Percentiles rank a stretch among this genome's conserved stretches.
Conservation (phyloP, 2,329 filamentous ascomycete genomes). For the Didymella lethalis region DNA sequence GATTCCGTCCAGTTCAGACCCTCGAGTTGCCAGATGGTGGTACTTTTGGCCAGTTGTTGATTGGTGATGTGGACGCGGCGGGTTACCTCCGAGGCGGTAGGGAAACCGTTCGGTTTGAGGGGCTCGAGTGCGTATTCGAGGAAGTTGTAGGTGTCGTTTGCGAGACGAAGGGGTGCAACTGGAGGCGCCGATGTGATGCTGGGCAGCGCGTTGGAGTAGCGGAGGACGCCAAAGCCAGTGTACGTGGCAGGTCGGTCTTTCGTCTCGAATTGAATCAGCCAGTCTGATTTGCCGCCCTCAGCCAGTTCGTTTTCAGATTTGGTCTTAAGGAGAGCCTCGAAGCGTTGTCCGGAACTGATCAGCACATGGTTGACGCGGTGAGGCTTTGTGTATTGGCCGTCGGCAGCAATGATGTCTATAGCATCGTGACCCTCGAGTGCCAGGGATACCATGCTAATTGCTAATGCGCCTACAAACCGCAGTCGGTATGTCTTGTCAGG, state of each 20-base stretch:
- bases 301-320: conserved; percentile 59
- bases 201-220: conserved; percentile 19
- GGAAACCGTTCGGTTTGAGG: conserved; percentile 44
- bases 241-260: conserved; percentile 58
- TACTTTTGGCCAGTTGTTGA: conserved; percentile 28
- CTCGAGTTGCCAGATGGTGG: conserved; percentile 36
- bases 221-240: conserved; percentile 61
- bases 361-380: conserved; percentile 61
- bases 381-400: conserved; percentile 62
- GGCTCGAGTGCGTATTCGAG: conserved; percentile 52
- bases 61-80: conserved; percentile 45
- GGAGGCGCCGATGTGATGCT: conserved; percentile 23
- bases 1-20: conserved; percentile 35
- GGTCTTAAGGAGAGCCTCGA: conserved; percentile 63
- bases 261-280: conserved; percentile 59
- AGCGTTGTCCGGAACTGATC: conserved; percentile 67
- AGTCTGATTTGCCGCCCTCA: conserved; percentile 45
- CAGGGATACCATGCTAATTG: conserved; percentile 63
- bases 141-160: conserved; percentile 48
- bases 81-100: conserved; percentile 44
- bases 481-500: conserved; percentile 69
- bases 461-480: conserved; percentile 65
- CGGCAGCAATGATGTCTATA: conserved; percentile 67
- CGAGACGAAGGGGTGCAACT: conserved; percentile 39
- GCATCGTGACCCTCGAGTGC: conserved; percentile 65